phyloP scores from a whole-genome alignment of 1,284 basidiomycete genomes.

The Phaffia rhodozyma region DNA sequence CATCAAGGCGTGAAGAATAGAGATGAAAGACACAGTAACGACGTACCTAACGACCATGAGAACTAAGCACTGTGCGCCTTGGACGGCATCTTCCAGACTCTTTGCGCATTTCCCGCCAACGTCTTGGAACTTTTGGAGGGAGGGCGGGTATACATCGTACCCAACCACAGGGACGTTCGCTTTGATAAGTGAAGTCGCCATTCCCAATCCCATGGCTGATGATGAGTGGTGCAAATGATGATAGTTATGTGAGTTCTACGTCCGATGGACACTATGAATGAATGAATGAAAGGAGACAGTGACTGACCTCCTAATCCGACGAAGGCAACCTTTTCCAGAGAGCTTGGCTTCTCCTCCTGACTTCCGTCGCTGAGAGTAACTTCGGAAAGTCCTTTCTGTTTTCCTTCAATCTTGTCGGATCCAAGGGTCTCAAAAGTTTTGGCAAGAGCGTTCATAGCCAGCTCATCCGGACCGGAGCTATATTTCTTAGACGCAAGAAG shows the following conservation, averaged over 20 bases:
- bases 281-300: neutral
- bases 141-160: conserved; percentile 30
- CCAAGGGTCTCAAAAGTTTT: no score
- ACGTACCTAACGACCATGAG: conserved; percentile 30
- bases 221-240: neutral
- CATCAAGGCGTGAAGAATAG: no score
- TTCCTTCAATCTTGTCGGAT: conserved; percentile 18
- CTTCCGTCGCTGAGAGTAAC: conserved; percentile 21
- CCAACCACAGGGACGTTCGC: conserved; percentile 27
- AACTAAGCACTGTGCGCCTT: conserved; percentile 25
- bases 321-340: conserved; percentile 23
- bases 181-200: conserved; percentile 23
- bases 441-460: no score
- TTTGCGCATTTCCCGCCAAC: conserved; percentile 21
- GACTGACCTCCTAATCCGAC: conserved; percentile 23
- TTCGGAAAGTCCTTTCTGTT: conserved; percentile 22
- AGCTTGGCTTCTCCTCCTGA: conserved; percentile 5
- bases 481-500: no score
- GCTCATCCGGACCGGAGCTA: no score
- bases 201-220: conserved; percentile 24
- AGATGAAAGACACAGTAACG: no score
- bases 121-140: conserved; percentile 23
- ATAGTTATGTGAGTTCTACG: neutral
- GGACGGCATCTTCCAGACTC: conserved; percentile 22
- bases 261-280: neutral